These are phyloP conservation scores for Fusarium praegraminearum DNA, from an alignment of 2,329 filamentous ascomycete species.

Conservation along the genomic window DNA sequence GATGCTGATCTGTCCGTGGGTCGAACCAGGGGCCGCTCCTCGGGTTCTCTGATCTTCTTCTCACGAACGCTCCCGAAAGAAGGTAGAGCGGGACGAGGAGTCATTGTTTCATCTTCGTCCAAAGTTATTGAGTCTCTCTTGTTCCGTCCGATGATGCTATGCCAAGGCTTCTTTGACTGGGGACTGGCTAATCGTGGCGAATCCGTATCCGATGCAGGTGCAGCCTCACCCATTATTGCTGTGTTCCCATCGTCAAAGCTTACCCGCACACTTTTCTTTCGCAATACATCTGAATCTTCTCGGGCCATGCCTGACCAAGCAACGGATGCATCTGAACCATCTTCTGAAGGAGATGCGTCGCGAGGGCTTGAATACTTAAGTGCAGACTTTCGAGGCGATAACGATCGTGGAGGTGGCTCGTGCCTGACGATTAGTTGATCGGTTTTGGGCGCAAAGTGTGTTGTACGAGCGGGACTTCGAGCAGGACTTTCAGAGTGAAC, in stretches of 20 bases:
- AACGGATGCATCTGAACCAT: constrained; percentile 59
- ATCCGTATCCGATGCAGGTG: constrained; percentile 53
- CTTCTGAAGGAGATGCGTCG: constrained; percentile 63
- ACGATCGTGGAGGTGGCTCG: constrained; percentile 75
- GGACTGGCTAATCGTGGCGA: constrained; percentile 54
- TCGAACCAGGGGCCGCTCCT: constrained; percentile 70
- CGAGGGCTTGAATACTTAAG: constrained; percentile 72
- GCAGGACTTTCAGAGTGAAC: constrained; percentile 71
- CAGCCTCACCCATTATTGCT: constrained; percentile 64
- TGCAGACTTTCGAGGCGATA: constrained; percentile 82
- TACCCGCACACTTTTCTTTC: constrained; percentile 76
- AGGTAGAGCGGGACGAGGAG: constrained; percentile 78
- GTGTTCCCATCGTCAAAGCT: constrained; percentile 81
- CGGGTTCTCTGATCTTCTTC: constrained; percentile 65
- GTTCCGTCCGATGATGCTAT: constrained; percentile 59
- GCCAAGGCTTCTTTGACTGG: constrained; percentile 63
- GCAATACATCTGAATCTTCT: constrained; percentile 55
- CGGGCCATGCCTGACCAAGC: constrained; percentile 45
- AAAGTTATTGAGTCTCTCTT: constrained; percentile 61
- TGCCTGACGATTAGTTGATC: constrained; percentile 71
- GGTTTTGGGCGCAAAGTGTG: constrained; percentile 72
- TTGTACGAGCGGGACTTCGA: constrained; percentile 73
- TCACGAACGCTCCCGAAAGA: constrained; percentile 80
- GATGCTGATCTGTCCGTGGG: constrained; percentile 58
- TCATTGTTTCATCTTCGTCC: constrained; percentile 77